Base-by-base conservation (phyloP, 192 early-diverging fungal genomes). In the Funneliformis mosseae region DNA sequence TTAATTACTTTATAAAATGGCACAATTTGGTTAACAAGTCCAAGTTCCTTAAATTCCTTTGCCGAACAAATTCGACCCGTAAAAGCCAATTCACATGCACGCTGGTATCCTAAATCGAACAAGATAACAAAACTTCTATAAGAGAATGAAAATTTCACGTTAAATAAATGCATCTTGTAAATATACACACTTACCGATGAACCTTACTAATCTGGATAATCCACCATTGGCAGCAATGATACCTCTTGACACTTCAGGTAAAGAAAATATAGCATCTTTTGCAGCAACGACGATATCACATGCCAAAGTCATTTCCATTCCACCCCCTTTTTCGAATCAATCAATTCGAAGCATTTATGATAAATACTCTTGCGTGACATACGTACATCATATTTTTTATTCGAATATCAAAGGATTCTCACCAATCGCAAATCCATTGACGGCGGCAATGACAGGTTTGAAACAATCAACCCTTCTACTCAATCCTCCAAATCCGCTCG, bases 391-490 rank as follows among this genome's bases (percentile, higher is more conserved):
- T 33, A 0, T 33, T 33, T 33, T 33, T 33, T 33, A 33, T 33
- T 33, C 3, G 3, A 33, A 33, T 2, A 33, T 33, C 33, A 33
- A 33, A 33, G 3, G 33, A 28, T 72, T 48, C 81, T 27, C 67
- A 82, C 84, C 84, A 33, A 87, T 50, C n/a, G 85, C 85, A 42
- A 77, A 76, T 16, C 85, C 85, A 81, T 87, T 84, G 4, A 87
- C 85, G 67, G 85, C 85, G 69, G 85, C 85, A 80, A 87, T 86
- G 18, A 87, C 45, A n/a, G 85, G 85, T 60, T 87, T 87, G 16
- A 76, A 80, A 9, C 62, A 72, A 42, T 78, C 45, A 43, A 80
- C 80, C 8, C 85, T 73, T 21, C 81, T 74, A 45, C 82, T 87
- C 16, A 87, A 23, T 16, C 85, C 85, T 45, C 72, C 85, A 59